Evolutionary conservation across 257 asterid genomes (phyloP).

Genomic region (Gentiana dahurica): DNA sequence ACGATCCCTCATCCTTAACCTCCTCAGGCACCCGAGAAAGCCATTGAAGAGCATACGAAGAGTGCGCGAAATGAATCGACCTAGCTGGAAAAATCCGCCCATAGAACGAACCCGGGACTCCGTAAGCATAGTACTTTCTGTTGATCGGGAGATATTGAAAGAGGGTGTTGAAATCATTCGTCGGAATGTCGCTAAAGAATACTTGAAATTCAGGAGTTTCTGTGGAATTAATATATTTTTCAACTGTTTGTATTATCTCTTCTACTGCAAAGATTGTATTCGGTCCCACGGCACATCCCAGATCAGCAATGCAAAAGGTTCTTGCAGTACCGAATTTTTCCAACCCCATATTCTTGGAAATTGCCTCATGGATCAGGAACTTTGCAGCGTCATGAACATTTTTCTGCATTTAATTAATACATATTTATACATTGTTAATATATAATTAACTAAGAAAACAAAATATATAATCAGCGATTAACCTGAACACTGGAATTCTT

Average conservation of each 20-base stretch:
- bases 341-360: too few species aligned
- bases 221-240: not conserved
- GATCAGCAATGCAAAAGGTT: not conserved
- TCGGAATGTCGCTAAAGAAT: too few species aligned
- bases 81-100: not conserved
- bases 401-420: too few species aligned
- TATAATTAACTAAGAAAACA: too few species aligned
- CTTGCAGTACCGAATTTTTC: too few species aligned
- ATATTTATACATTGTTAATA: too few species aligned
- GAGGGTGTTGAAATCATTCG: not conserved
- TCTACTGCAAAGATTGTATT: not conserved
- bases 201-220: not conserved
- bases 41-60: slow-evolving; percentile 7
- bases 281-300: not conserved
- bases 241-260: not conserved
- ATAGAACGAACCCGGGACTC: slow-evolving; percentile 1
- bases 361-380: too few species aligned
- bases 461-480: too few species aligned
- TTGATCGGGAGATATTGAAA: not conserved
- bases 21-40: slow-evolving; percentile 1
- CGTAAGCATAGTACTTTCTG: not conserved
- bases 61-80: slow-evolving; percentile 1
- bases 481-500: too few species aligned
- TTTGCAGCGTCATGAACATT: too few species aligned
- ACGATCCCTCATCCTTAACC: slow-evolving; percentile 6